Percentiles rank a stretch among this genome's conserved stretches.
Conservation (phyloP, 805 yeast genomes). For the Kodamaea restingae region DNA sequence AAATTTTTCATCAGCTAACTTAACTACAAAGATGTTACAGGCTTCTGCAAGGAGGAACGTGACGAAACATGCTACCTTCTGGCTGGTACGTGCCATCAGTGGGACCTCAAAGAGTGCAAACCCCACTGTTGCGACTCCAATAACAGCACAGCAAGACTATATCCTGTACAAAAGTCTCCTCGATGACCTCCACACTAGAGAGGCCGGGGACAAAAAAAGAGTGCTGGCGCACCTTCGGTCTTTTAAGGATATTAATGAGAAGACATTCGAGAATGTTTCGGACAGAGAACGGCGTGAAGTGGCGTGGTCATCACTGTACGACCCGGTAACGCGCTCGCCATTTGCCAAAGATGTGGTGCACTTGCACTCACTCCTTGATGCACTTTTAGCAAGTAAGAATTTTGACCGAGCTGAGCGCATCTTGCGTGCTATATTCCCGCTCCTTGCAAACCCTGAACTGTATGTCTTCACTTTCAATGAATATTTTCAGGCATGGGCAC, state of each 20-base stretch:
- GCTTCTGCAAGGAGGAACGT: background rate
- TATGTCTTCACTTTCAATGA: conserved; percentile 67
- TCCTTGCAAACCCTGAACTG: conserved; percentile 37
- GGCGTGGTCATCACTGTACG: conserved; percentile 41
- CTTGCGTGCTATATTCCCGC: conserved; percentile 55
- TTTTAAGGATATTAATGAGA: conserved; percentile 12
- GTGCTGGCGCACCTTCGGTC: conserved; percentile 11
- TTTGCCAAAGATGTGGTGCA: conserved; percentile 57
- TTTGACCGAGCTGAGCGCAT: conserved; percentile 68
- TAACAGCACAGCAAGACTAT: background rate
- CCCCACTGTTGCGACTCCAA: background rate
- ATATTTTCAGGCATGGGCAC: conserved; percentile 46
- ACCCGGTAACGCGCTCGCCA: conserved; percentile 38
- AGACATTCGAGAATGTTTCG: conserved; percentile 10
- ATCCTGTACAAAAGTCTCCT: conserved; percentile 12
- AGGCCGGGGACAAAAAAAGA: conserved; percentile 4
- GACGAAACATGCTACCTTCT: background rate
- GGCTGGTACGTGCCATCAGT: background rate
- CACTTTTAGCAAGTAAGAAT: conserved; percentile 64
- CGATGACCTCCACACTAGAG: conserved; percentile 13
- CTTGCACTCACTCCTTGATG: conserved; percentile 75
- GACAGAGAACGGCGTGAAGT: conserved; percentile 14
- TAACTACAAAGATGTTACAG: background rate
- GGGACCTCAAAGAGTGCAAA: background rate
- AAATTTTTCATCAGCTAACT: background rate